Percentiles rank a stretch among this genome's conserved stretches.
phyloP scores from a whole-genome alignment of 2,329 filamentous ascomycete species.

The Hypoxylon sp. region DNA sequence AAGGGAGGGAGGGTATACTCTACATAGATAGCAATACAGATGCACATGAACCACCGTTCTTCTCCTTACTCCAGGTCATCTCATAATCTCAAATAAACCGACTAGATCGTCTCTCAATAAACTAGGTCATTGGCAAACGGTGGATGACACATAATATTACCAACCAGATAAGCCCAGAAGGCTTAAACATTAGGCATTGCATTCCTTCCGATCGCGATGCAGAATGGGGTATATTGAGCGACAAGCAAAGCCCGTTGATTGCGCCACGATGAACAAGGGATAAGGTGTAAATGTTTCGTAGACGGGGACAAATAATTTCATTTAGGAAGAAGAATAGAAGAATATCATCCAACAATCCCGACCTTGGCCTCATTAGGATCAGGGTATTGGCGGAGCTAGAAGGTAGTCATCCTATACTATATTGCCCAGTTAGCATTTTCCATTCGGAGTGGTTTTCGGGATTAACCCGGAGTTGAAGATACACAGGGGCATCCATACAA shows the following conservation, averaged over 20 bases:
- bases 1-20: constrained; percentile 22
- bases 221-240: constrained; percentile 36
- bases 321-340: constrained; percentile 11
- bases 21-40: constrained; percentile 36
- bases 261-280: constrained; percentile 11
- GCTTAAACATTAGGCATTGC: constrained; percentile 18
- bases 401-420: constrained; percentile 33
- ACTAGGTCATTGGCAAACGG: constrained; percentile 10
- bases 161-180: constrained; percentile 18
- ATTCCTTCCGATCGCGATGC: constrained; percentile 28
- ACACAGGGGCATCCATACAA: too few relatives aligned
- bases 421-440: constrained; percentile 16
- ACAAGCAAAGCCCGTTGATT: constrained; percentile 17
- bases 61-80: constrained; percentile 17
- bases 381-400: constrained; percentile 16
- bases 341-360: constrained; percentile 10
- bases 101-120: constrained; percentile 8
- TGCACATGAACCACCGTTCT: constrained; percentile 29
- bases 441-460: not conserved
- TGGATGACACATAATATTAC: constrained; percentile 8
- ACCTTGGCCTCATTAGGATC: constrained; percentile 11
- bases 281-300: constrained; percentile 10
- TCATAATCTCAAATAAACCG: constrained; percentile 22
- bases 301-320: constrained; percentile 19
- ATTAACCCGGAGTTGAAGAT: too few relatives aligned